Conservation (phyloP, 306 rosid genomes). For the Abrus precatorius region DNA sequence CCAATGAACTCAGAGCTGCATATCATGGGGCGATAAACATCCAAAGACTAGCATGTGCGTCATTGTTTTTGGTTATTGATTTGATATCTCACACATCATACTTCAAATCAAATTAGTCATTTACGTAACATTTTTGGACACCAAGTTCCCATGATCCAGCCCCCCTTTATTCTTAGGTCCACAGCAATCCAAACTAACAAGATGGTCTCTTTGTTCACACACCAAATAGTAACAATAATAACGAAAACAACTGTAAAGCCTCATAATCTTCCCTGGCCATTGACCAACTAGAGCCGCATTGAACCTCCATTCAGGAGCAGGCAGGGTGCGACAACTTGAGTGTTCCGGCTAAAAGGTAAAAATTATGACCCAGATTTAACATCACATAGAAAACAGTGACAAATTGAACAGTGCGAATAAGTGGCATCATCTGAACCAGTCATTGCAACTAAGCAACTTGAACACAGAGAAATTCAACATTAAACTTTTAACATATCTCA, state of each 20-base stretch:
- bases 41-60: background rate
- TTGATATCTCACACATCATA: background rate
- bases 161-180: too few relatives aligned
- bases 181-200: too few relatives aligned
- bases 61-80: slow-evolving; percentile 7
- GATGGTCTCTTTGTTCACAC: too few relatives aligned
- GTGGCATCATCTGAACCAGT: background rate
- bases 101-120: background rate
- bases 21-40: background rate
- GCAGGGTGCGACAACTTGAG: background rate
- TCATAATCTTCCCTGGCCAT: background rate
- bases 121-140: too few relatives aligned
- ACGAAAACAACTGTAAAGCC: background rate
- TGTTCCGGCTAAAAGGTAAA: background rate
- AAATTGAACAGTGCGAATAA: slow-evolving; percentile 1
- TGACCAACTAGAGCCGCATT: background rate
- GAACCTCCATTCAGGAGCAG: slow-evolving; percentile 6
- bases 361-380: background rate
- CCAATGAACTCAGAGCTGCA: background rate
- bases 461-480: background rate
- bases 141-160: too few relatives aligned
- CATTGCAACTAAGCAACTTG: background rate
- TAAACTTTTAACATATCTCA: background rate
- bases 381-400: background rate
- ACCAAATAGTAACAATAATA: background rate